Conservation (phyloP, 441 rosid genomes). For the Croton laevigatus region DNA sequence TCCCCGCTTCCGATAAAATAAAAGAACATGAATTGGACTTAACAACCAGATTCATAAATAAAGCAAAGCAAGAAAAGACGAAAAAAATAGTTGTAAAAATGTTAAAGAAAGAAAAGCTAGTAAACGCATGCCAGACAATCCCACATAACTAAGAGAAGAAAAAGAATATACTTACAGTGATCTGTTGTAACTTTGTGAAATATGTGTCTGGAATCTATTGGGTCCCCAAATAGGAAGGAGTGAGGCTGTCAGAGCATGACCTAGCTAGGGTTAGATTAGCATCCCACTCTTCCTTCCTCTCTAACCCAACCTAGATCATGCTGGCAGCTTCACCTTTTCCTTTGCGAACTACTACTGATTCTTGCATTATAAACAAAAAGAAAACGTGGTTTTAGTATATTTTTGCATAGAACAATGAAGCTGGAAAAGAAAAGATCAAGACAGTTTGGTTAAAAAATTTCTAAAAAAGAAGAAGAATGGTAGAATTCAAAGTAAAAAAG, state of each 20-base stretch:
- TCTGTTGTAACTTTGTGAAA: not conserved
- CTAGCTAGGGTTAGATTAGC: conserved; percentile 54
- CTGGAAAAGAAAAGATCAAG: not conserved
- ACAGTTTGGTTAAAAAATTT: not conserved
- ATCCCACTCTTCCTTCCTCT: not conserved
- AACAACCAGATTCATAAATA: not conserved
- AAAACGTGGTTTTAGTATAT: not conserved
- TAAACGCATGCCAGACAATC: conserved; percentile 21
- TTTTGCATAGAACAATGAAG: not conserved
- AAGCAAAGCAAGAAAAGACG: not conserved
- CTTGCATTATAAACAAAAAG: not conserved
- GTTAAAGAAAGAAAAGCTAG: not conserved
- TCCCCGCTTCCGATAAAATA: too few relatives aligned
- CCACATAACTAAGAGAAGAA: not conserved
- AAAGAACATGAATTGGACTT: not conserved
- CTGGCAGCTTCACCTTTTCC: conserved; percentile 99
- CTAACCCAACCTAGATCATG: conserved; percentile 85
- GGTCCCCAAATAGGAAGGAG: conserved; percentile 69
- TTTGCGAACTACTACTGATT: conserved; percentile 32
- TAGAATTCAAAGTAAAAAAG: too few relatives aligned
- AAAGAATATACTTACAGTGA: conserved; percentile 32
- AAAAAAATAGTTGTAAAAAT: not conserved
- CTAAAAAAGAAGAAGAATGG: not conserved
- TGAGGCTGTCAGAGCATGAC: conserved; percentile 98
- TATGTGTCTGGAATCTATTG: conserved; percentile 10